Conservation (phyloP, 805 yeast genomes). For the Maudiozyma saulgeensis region DNA sequence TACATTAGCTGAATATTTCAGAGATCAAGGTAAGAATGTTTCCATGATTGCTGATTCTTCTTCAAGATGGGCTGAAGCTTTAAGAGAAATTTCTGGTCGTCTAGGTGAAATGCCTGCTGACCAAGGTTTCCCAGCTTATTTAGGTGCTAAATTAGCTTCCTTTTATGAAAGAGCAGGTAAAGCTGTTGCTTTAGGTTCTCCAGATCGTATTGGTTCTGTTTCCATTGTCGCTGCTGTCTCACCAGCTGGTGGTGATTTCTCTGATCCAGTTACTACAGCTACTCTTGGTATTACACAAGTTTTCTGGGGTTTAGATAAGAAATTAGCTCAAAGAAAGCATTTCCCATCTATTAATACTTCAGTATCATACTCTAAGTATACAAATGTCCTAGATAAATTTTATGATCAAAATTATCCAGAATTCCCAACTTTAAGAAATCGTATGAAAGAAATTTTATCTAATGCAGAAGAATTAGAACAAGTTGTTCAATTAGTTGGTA, state of each 20-base stretch:
- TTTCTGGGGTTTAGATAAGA: conserved; percentile 99
- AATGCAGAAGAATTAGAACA: conserved; percentile 98
- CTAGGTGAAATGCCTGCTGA: conserved; percentile 99
- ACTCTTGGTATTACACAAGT: conserved; percentile 99
- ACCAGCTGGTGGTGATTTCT: conserved; percentile 99
- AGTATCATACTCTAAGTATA: conserved; percentile 93
- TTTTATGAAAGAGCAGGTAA: conserved; percentile 99
- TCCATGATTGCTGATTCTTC: conserved; percentile 99
- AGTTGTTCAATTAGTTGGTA: conserved; percentile 98
- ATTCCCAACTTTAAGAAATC: conserved; percentile 82
- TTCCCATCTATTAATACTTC: conserved; percentile 98
- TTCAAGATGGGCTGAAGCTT: conserved; percentile 99
- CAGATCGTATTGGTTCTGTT: conserved; percentile 93
- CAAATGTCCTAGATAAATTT: conserved; percentile 73
- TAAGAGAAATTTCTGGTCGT: conserved; percentile 99
- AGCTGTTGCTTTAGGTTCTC: conserved; percentile 90
- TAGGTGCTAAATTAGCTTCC: conserved; percentile 97
- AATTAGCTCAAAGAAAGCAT: conserved; percentile 98
- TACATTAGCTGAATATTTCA: conserved; percentile 96
- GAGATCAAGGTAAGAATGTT: conserved; percentile 99
- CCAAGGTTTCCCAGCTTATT: conserved; percentile 99
- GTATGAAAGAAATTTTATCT: conserved; percentile 86
- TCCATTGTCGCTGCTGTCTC: conserved; percentile 99
- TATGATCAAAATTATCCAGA: conserved; percentile 84
- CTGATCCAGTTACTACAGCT: conserved; percentile 98